Base-by-base conservation (phyloP, 2,329 filamentous ascomycete genomes). In the Sclerotinia sclerotiorum region DNA sequence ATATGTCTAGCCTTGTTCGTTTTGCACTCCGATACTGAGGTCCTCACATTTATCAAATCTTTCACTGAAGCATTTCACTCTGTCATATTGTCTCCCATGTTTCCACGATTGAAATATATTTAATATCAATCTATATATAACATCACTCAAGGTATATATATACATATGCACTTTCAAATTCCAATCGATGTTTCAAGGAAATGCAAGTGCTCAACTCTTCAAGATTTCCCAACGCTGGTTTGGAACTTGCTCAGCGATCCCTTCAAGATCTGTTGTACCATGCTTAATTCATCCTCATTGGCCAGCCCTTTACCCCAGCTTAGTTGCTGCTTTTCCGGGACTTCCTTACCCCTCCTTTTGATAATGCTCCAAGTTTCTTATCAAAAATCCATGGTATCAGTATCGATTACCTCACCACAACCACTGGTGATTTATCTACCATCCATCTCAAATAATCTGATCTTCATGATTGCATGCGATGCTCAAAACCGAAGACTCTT, bases 371-470 rank as follows among this genome's bases (percentile, higher is more conserved):
- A 42, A 46, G 8, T 51, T 60, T 52, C 65, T 67, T 67, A 61
- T 67, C 65, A 39, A 29, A 29, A 65, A 19, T 35, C 8, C 29
- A n/a, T 32, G 35, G 32, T 65, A 54, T 65, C 49, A 39, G 35
- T 68, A 65, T 68, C 67, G 35, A 68, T 68, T 68, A 65, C 67
- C 60, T 68, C 58, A 65, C 52, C 32, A 35, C n/a, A 35, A 35
- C 32, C 32, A 32, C 32, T 32, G 32, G 32, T 35, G 35, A 10
- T 24, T 35, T 24, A 35, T 49, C 6, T 24, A 49, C 13, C 19
- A 17, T 57, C 8, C 42, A 49, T 7, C 15, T n/a, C 2, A 27
- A 52, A 58, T n/a, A 35, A 44, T 58, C 15, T 17, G 58, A 61
- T 61, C 42, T 27, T 61, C 42, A 61, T 46, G 42, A 61, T 61